These are phyloP conservation scores for Hyaloscypha variabilis DNA, from an alignment of 495 filamentous ascomycete genomes.

Conservation along the genomic window DNA sequence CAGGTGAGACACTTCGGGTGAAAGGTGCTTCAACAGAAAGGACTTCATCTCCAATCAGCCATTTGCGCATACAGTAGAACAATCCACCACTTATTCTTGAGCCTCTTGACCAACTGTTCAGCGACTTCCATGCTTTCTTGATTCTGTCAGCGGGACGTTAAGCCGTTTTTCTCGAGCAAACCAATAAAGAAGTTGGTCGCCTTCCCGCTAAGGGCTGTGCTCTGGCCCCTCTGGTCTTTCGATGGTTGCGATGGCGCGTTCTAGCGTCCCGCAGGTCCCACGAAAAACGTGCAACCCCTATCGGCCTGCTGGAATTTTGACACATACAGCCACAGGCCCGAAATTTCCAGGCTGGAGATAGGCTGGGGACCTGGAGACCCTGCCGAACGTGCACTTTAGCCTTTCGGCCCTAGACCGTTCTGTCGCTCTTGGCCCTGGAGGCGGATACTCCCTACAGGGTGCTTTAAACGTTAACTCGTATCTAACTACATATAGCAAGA, in stretches of 20 bases:
- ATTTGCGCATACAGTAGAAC: not conserved
- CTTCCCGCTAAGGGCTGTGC: not conserved
- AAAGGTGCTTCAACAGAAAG: not conserved
- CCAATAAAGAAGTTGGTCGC: not conserved
- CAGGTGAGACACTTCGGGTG: not conserved
- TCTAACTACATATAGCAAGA: too few relatives aligned
- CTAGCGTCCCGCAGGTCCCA: constrained; percentile 6
- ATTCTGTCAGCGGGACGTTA: not conserved
- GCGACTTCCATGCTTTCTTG: not conserved
- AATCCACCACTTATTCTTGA: too few relatives aligned
- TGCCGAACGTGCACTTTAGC: not conserved
- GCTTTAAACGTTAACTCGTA: too few relatives aligned
- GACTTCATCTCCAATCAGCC: not conserved
- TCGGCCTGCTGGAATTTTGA: constrained; percentile 15
- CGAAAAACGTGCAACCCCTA: constrained; percentile 18
- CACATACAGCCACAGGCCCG: constrained; percentile 17
- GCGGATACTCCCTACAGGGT: constrained; percentile 1
- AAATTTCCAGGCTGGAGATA: not conserved
- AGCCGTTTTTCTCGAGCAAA: not conserved
- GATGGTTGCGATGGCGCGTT: constrained; percentile 12
- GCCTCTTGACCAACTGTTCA: not conserved
- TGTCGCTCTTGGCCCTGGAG: constrained; percentile 3
- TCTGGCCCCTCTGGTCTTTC: too few relatives aligned
- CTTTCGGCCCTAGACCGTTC: not conserved
- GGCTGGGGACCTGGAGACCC: not conserved